These are phyloP conservation scores for Actinomucor elegans DNA, from an alignment of 371 early-diverging fungal genomes.

Conservation along the genomic window DNA sequence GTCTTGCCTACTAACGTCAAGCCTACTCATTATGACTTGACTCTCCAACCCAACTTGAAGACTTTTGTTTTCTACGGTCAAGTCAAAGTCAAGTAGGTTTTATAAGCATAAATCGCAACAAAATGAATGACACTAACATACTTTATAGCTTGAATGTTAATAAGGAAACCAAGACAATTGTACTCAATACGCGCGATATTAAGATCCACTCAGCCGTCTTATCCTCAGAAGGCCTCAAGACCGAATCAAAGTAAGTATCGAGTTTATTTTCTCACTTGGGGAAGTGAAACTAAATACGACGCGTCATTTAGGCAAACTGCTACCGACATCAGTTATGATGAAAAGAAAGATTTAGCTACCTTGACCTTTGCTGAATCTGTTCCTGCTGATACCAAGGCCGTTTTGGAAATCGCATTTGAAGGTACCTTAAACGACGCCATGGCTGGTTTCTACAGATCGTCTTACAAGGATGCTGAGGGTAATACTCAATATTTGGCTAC, in stretches of 20 bases:
- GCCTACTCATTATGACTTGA: slow-evolving; percentile 75
- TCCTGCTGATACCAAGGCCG: slow-evolving; percentile 66
- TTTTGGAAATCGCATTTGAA: slow-evolving; percentile 66
- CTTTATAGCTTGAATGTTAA: slow-evolving; percentile 51
- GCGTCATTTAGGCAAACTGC: slow-evolving; percentile 55
- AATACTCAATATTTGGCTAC: slow-evolving; percentile 74
- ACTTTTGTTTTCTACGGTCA: slow-evolving; percentile 69
- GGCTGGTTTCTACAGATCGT: slow-evolving; percentile 87
- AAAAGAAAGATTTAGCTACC: slow-evolving; percentile 69
- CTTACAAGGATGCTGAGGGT: slow-evolving; percentile 75
- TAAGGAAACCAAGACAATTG: slow-evolving; percentile 61
- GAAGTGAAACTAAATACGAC: background rate
- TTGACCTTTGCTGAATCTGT: slow-evolving; percentile 70
- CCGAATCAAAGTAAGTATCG: slow-evolving; percentile 51
- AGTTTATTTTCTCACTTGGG: background rate
- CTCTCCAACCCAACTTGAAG: slow-evolving; percentile 64
- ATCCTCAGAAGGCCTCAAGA: slow-evolving; percentile 52
- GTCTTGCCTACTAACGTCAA: slow-evolving; percentile 73
- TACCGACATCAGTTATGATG: slow-evolving; percentile 63
- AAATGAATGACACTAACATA: too few relatives aligned
- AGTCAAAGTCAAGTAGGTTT: slow-evolving; percentile 60
- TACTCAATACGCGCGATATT: slow-evolving; percentile 63
- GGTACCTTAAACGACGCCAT: slow-evolving; percentile 84
- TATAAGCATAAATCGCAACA: background rate
- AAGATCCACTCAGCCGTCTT: slow-evolving; percentile 51